phyloP scores from a whole-genome alignment of 2,329 filamentous ascomycete genomes.

The Capronia epimyces region DNA sequence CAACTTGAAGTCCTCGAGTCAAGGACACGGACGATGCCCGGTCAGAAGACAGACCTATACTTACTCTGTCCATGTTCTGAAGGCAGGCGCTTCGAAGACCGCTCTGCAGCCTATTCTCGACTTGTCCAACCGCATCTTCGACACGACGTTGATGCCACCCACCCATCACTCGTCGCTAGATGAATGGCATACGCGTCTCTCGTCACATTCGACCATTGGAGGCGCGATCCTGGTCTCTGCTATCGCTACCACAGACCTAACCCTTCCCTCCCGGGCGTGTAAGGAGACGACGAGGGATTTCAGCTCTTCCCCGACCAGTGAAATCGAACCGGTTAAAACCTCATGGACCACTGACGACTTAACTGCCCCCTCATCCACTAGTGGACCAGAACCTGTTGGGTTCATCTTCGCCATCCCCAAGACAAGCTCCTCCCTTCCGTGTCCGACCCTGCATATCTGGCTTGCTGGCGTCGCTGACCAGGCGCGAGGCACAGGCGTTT shows the following conservation, averaged over 20 bases:
- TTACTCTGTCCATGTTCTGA: not conserved
- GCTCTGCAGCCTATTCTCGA: conserved; percentile 1
- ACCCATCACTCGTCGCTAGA: conserved; percentile 13
- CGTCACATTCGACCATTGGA: not conserved
- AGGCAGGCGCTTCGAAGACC: not conserved
- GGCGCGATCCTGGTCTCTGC: conserved; percentile 5
- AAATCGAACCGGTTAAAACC: too few relatives aligned
- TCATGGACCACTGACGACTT: too few relatives aligned
- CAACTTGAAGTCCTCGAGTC: too few relatives aligned
- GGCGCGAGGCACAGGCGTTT: conserved; percentile 7
- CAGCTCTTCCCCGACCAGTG: not conserved
- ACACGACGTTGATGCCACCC: not conserved
- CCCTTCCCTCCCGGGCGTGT: too few relatives aligned
- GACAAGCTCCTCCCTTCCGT: not conserved
- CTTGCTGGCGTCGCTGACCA: conserved; percentile 6
- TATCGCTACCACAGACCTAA: not conserved
- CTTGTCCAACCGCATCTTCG: conserved; percentile 6
- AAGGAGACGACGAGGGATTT: not conserved
- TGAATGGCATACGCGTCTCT: conserved; percentile 9
- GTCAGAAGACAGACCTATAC: not conserved
- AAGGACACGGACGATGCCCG: too few relatives aligned
- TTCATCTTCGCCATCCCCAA: conserved; percentile 10
- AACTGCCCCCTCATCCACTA: not conserved
- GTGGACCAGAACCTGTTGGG: not conserved
- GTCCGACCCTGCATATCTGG: conserved; percentile 12